Evolutionary conservation across 2,329 filamentous ascomycete species (phyloP).

Genomic region (Paecilomyces sp.): DNA sequence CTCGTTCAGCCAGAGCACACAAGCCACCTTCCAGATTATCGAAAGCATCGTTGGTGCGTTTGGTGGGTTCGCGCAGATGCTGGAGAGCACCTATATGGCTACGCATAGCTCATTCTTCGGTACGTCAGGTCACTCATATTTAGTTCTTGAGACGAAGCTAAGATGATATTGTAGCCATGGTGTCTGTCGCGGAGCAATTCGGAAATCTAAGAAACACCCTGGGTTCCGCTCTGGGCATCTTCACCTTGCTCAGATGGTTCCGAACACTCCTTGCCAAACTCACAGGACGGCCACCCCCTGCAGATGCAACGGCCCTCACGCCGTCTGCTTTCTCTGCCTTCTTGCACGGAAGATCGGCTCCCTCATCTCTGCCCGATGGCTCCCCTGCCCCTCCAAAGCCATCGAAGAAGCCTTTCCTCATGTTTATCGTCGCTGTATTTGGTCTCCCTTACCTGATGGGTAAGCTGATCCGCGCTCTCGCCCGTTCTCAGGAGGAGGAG

Average conservation of each 20-base stretch:
- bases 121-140: constrained; percentile 41
- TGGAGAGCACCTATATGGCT: constrained; percentile 99
- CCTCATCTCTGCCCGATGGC: constrained; percentile 55
- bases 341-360: constrained; percentile 55
- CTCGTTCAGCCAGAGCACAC: constrained; percentile 88
- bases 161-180: constrained; percentile 64
- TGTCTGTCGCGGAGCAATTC: constrained; percentile 95
- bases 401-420: constrained; percentile 89
- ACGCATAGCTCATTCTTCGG: constrained; percentile 98
- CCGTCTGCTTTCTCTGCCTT: constrained; percentile 88
- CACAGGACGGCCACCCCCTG: constrained; percentile 83
- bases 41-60: constrained; percentile 96
- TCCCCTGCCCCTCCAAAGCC: constrained; percentile 61
- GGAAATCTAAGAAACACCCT: constrained; percentile 87
- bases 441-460: constrained; percentile 95
- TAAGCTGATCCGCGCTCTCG: constrained; percentile 83
- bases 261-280: constrained; percentile 85
- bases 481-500: constrained; percentile 78
- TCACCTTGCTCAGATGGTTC: constrained; percentile 91
- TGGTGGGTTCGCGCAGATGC: constrained; percentile 96
- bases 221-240: constrained; percentile 89
- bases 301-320: constrained; percentile 77
- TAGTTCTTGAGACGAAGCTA: constrained; percentile 7
- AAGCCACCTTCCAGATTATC: constrained; percentile 96
- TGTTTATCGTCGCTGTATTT: constrained; percentile 91